Conservation (phyloP, 192 early-diverging fungal genomes). For the Backusella tuberculispora region DNA sequence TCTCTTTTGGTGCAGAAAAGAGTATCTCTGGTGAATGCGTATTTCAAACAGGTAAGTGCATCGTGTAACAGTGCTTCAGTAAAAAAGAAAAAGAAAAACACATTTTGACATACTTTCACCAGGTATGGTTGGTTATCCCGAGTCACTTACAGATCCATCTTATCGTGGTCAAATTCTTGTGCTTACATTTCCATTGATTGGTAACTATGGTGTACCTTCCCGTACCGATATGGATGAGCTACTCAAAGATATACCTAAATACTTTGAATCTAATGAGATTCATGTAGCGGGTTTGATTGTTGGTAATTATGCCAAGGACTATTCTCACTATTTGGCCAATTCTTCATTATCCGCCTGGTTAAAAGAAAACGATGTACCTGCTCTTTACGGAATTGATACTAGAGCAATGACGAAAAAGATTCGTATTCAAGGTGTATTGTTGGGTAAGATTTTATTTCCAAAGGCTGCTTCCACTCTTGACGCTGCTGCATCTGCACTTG, state of each 20-base stretch:
- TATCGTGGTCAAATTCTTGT: conserved; percentile 98
- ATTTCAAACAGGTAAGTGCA: conserved; percentile 90
- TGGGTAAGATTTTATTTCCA: conserved; percentile 93
- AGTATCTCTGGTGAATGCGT: conserved; percentile 96
- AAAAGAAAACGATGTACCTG: conserved; percentile 90
- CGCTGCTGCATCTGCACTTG: conserved; percentile 41
- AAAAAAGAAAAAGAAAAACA: background rate
- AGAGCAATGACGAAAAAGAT: conserved; percentile 98
- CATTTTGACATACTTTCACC: background rate
- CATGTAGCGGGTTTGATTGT: conserved; percentile 93
- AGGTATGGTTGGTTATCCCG: conserved; percentile 99
- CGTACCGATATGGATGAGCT: conserved; percentile 80
- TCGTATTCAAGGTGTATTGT: conserved; percentile 84
- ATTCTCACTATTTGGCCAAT: conserved; percentile 89
- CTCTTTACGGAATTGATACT: conserved; percentile 94
- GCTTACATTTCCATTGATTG: conserved; percentile 95
- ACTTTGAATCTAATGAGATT: conserved; percentile 96
- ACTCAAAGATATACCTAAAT: conserved; percentile 86
- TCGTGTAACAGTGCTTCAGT: background rate
- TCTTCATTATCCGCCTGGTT: conserved; percentile 90
- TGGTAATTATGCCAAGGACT: conserved; percentile 89
- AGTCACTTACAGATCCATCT: conserved; percentile 97
- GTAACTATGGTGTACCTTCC: conserved; percentile 98
- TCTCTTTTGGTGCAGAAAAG: conserved; percentile 94
- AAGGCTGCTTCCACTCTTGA: conserved; percentile 49